Percentiles rank a stretch among this genome's conserved stretches.
phyloP scores from a whole-genome alignment of 2,329 filamentous ascomycete genomes.

The Pseudogymnoascus sp. region DNA sequence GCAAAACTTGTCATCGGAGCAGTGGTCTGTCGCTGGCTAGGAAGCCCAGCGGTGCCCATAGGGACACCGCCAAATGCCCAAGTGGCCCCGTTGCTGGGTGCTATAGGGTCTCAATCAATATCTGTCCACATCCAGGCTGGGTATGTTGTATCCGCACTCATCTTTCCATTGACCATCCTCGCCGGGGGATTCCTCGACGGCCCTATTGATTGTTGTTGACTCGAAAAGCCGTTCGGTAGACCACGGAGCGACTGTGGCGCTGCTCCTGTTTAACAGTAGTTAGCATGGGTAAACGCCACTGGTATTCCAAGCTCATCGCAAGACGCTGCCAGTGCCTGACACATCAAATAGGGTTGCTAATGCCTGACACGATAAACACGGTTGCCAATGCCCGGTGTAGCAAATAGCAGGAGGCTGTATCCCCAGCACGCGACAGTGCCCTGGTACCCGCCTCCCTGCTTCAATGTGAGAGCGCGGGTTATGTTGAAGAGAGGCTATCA shows the following conservation, averaged over 20 bases:
- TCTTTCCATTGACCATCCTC: slow-evolving; percentile 59
- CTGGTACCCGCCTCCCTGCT: background rate
- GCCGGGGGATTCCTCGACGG: slow-evolving; percentile 51
- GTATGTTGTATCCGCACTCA: slow-evolving; percentile 43
- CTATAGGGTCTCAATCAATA: slow-evolving; percentile 25
- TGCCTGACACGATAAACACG: background rate
- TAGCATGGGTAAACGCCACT: background rate
- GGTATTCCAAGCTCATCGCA: background rate
- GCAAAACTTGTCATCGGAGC: slow-evolving; percentile 59
- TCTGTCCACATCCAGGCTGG: slow-evolving; percentile 1
- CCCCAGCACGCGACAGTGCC: background rate
- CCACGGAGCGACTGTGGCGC: slow-evolving; percentile 57
- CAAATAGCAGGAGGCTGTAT: background rate
- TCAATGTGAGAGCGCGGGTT: background rate
- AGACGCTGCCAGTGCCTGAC: background rate
- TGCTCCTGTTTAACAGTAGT: slow-evolving; percentile 37
- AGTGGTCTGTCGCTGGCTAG: slow-evolving; percentile 47
- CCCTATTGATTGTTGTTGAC: slow-evolving; percentile 51
- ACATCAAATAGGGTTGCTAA: background rate
- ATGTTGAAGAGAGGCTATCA: background rate
- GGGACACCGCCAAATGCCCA: slow-evolving; percentile 60
- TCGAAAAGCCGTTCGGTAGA: slow-evolving; percentile 54
- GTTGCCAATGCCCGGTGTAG: background rate
- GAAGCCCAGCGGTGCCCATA: slow-evolving; percentile 51
- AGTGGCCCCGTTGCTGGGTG: slow-evolving; percentile 32